Base-by-base conservation (phyloP, 441 rosid species). In the Adansonia rubrostipa region DNA sequence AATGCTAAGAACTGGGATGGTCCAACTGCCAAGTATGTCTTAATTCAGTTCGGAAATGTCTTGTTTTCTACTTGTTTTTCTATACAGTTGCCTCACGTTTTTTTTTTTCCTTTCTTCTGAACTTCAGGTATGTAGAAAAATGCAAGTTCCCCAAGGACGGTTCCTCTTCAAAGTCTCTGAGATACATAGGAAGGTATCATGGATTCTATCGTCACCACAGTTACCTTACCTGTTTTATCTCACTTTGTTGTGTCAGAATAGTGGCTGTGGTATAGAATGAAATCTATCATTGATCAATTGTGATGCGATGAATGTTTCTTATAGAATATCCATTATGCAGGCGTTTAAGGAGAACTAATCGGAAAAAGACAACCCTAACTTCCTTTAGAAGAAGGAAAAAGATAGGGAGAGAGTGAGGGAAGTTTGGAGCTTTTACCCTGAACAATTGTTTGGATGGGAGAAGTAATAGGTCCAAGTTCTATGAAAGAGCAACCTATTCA, bases 121-220 rank as follows among this genome's bases (percentile, higher is more conserved):
- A 53, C 72, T 80, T 58, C 74, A 94, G 98, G 91, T 91, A 86
- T 77, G 98, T 93, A 80, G 96, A 93, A 65, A 92, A 78, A 47
- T 94, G 99, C 95, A 96, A 96, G 90, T 96, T 86, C 82, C 98
- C 99, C 4, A 74, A 78, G 70, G 99, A 94, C 78, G 98, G 97
- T 68, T 92, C 98, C 24, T 74, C 95, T 0, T 77, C 98, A 3
- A 94, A 94, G 86, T 96, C 99, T 82, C 79, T 96, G 63, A 89
- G 99, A 91, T 96, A 94, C 76, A 82, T 93, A 45, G 99, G 99
- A 88, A 96, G 99, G 99, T 94, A 92, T 15, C 68, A 10, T 67
- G 17, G 17, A 73, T 76, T 63, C 19, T 4, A 47, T 63, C 6
- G 44, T 68, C 47, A 47, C 40, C 20, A 13, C 22, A 15, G 13